Evolutionary conservation across 768 basidiomycete genomes (phyloP).

Genomic region (Pleurotus tuoliensis): DNA sequence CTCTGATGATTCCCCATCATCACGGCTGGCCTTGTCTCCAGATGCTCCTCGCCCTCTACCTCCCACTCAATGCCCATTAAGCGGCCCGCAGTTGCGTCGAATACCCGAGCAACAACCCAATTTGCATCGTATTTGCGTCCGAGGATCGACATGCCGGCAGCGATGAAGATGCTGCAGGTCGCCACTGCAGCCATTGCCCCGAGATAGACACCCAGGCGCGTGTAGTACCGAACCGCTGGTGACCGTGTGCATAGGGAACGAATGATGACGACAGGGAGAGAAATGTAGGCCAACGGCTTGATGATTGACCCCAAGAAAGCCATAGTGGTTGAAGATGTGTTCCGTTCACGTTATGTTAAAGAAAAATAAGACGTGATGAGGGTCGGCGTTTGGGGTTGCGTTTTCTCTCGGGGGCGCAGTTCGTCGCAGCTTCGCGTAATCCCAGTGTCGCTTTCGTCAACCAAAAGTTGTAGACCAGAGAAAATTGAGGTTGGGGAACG

Average conservation of each 20-base stretch:
- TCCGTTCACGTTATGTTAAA: neutral
- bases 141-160: conserved; percentile 58
- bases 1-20: conserved; percentile 91
- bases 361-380: neutral
- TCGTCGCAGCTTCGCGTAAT: neutral
- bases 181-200: conserved; percentile 68
- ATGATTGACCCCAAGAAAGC: conserved; percentile 56
- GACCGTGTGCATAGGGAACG: conserved; percentile 54
- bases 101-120: conserved; percentile 76
- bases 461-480: neutral
- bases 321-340: conserved; percentile 37
- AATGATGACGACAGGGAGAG: conserved; percentile 65
- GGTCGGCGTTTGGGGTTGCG: neutral
- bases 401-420: neutral
- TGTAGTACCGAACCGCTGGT: conserved; percentile 64
- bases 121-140: conserved; percentile 80
- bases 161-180: conserved; percentile 66
- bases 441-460: neutral
- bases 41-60: conserved; percentile 84
- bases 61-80: conserved; percentile 65
- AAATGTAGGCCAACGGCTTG: conserved; percentile 73
- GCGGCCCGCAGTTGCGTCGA: conserved; percentile 66
- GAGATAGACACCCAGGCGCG: conserved; percentile 68
- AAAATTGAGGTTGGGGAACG: neutral
- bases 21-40: conserved; percentile 68